Conservation (phyloP, 768 basidiomycete species). For the Lactifluus subvellereus region DNA sequence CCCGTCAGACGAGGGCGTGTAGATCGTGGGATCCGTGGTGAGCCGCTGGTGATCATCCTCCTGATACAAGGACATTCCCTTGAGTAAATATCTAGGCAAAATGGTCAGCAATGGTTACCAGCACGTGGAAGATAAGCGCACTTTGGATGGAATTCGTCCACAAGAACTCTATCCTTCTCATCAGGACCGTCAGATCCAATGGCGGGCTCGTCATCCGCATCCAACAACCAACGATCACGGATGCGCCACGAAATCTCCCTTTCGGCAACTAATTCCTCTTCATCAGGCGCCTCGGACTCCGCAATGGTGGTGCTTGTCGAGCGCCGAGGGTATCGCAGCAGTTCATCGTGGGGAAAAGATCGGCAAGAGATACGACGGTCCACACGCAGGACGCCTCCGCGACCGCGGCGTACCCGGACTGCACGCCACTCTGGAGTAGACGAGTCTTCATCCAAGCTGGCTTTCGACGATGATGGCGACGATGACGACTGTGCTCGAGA, state of each 20-base stretch:
- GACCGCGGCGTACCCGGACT: slow-evolving; percentile 72
- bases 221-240: slow-evolving; percentile 62
- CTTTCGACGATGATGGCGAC: slow-evolving; percentile 25
- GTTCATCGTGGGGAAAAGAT: slow-evolving; percentile 13
- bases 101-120: not conserved
- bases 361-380: slow-evolving; percentile 51
- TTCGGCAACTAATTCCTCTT: slow-evolving; percentile 30
- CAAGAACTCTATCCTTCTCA: slow-evolving; percentile 59
- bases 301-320: slow-evolving; percentile 27
- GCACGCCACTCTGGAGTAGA: slow-evolving; percentile 37
- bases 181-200: slow-evolving; percentile 55
- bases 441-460: slow-evolving; percentile 28
- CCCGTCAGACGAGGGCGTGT: slow-evolving; percentile 17
- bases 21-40: slow-evolving; percentile 23
- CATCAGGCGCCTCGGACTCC: slow-evolving; percentile 9
- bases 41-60: slow-evolving; percentile 23
- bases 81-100: slow-evolving; percentile 42
- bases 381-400: slow-evolving; percentile 71
- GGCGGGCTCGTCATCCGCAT: slow-evolving; percentile 54
- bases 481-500: slow-evolving; percentile 30
- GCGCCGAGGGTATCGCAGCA: slow-evolving; percentile 17
- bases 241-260: slow-evolving; percentile 41
- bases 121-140: slow-evolving; percentile 22
- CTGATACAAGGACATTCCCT: slow-evolving; percentile 21
- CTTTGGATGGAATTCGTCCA: slow-evolving; percentile 66